Evolutionary conservation across 345 rosid genomes (phyloP), one percentile per base, ranked within the genome.

Genomic region (Eucalyptus decipiens): DNA sequence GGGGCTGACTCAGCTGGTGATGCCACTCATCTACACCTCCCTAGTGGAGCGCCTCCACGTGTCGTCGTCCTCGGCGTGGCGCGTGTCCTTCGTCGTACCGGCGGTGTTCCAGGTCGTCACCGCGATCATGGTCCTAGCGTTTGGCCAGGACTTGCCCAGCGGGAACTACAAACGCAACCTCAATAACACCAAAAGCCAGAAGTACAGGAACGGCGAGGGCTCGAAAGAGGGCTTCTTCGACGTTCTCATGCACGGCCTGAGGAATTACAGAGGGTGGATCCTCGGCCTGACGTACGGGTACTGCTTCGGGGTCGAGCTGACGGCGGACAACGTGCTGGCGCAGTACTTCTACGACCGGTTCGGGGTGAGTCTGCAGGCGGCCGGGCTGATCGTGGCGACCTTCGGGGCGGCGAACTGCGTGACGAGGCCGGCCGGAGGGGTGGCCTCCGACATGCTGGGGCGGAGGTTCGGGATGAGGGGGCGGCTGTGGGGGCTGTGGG

Each of bases 401-500:
- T 95, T 96, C 23, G 97, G 94, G 58, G 89, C 93, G 87, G 92
- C 96, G 81, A 97, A 97, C 88, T 72, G 89, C 3, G 94, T 95
- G 54, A 93, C 98, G 8, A 86, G 99, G 89, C 98, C 99, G 30
- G 91, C 91, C 86, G 99, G 98, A 12, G 99, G 98, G 65, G 91
- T 94, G 91, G 4, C 95, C 21, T 96, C 98, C 3, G 98, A 96
- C 49, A 18, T 48, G 72, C 87, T 96, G 93, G 98, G 90, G 72
- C 91, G 90, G 87, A 90, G 91, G 87, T 96, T 91, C 80, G 98
- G 98, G 88, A 91, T 96, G 80, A 96, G 96, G 92, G 98, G 98
- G 86, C 92, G 99, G 91, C 91, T 97, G 28, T 97, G 98, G 95
- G 96, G 95, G 9, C 88, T 97, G 85, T 97, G 99, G 98, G 76